Evolutionary conservation across 768 basidiomycete genomes (phyloP).

Genomic region (Mycena alexandri): DNA sequence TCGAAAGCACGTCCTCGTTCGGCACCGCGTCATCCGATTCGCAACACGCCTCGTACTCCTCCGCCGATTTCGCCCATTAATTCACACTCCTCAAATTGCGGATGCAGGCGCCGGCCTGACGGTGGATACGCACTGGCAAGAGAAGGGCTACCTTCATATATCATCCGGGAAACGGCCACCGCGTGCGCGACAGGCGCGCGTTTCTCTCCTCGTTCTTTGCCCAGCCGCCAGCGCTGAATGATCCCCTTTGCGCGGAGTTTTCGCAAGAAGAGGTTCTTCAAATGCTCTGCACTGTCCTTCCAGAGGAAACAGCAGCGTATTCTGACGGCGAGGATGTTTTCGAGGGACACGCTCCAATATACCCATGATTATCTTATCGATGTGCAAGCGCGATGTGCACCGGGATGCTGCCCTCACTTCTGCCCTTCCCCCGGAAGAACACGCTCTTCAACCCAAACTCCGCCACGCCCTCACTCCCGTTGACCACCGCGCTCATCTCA

Average conservation of each 20-base stretch:
- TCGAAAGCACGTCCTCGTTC: conserved; percentile 28
- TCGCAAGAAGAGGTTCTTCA: conserved; percentile 80
- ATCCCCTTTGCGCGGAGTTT: conserved; percentile 82
- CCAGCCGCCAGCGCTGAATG: conserved; percentile 70
- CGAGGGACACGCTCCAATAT: too few species aligned
- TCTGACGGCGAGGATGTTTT: too few species aligned
- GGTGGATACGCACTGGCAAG: conserved; percentile 29
- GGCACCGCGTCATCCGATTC: conserved; percentile 20
- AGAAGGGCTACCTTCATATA: conserved; percentile 52
- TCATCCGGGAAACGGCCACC: conserved; percentile 85
- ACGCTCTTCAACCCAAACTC: conserved; percentile 37
- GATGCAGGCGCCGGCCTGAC: conserved; percentile 13
- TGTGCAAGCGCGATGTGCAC: conserved; percentile 23
- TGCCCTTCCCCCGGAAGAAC: conserved; percentile 35
- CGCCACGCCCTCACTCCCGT: conserved; percentile 34
- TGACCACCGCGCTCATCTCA: conserved; percentile 36
- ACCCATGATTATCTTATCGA: not conserved
- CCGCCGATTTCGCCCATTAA: conserved; percentile 14
- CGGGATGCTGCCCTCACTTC: conserved; percentile 27
- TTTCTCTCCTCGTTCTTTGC: conserved; percentile 81
- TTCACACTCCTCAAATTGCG: conserved; percentile 1
- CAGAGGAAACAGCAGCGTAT: conserved; percentile 73
- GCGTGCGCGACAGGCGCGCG: conserved; percentile 73
- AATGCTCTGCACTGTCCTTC: conserved; percentile 77
- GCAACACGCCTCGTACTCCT: conserved; percentile 15